phyloP scores from a whole-genome alignment of 352 stramenopile genomes.

The Phytopythium delawarense region DNA sequence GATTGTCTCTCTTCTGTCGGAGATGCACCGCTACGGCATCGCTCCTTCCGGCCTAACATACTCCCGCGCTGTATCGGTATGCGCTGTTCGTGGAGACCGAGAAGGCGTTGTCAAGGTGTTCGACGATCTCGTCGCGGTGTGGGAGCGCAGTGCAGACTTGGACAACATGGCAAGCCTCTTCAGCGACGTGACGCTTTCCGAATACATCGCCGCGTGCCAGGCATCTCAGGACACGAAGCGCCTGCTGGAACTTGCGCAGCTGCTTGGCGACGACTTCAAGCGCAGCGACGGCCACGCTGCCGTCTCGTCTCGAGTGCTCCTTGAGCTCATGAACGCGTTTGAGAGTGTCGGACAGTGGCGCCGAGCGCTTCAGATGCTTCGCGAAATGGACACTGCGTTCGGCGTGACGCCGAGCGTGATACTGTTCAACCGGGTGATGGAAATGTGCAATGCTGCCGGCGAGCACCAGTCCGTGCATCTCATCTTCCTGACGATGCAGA shows the following conservation, averaged over 20 bases:
- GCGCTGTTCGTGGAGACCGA: conserved; percentile 32
- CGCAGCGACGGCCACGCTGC: conserved; percentile 6
- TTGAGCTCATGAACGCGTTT: conserved; percentile 44
- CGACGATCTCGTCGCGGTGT: conserved; percentile 21
- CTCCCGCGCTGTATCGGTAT: conserved; percentile 33
- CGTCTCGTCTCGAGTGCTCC: conserved; percentile 25
- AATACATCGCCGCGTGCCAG: conserved; percentile 37
- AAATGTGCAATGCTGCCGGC: conserved; percentile 56
- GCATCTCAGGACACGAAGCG: conserved; percentile 25
- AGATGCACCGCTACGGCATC: conserved; percentile 24
- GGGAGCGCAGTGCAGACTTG: background rate
- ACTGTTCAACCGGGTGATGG: conserved; percentile 57
- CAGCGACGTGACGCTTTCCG: conserved; percentile 30
- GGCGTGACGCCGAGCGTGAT: conserved; percentile 36
- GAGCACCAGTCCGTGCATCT: conserved; percentile 46
- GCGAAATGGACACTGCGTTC: conserved; percentile 34
- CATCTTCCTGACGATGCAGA: conserved; percentile 72
- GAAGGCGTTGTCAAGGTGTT: conserved; percentile 35
- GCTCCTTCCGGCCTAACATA: conserved; percentile 19
- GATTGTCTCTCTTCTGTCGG: conserved; percentile 22
- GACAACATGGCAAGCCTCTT: conserved; percentile 13
- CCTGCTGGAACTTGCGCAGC: conserved; percentile 23
- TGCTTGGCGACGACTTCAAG: conserved; percentile 38
- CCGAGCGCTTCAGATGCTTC: conserved; percentile 38
- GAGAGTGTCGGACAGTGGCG: conserved; percentile 46